Conservation (phyloP, 805 yeast genomes). For the Saturnispora sekii region DNA sequence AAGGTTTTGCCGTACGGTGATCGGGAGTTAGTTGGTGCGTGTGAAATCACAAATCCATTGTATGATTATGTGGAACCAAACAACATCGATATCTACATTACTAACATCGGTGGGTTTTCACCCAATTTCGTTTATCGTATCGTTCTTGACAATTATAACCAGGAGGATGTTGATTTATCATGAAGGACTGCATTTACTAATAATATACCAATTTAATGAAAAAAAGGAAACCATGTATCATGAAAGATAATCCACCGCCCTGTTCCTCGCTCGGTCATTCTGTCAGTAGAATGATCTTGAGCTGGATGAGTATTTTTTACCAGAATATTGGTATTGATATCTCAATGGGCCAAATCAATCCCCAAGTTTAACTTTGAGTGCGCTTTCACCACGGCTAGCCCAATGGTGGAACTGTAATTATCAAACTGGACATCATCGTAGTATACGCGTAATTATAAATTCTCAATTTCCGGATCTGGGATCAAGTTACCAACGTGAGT, state of each 20-base stretch:
- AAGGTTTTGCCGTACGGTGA: conserved; percentile 73
- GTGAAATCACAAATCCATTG: conserved; percentile 78
- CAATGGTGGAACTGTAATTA: conserved; percentile 33
- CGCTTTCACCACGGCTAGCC: conserved; percentile 35
- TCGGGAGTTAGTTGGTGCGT: conserved; percentile 55
- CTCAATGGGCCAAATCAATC: conserved; percentile 40
- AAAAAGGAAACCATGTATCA: background rate
- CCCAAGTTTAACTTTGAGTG: conserved; percentile 46
- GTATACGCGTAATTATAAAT: background rate
- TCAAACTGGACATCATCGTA: conserved; percentile 24
- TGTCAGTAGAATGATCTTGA: conserved; percentile 36
- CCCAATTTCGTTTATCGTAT: conserved; percentile 94
- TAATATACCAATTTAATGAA: conserved; percentile 4
- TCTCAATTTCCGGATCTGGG: conserved; percentile 24
- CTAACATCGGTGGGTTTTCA: conserved; percentile 93
- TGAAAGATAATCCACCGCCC: conserved; percentile 28
- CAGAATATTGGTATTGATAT: conserved; percentile 2
- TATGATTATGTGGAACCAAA: conserved; percentile 92
- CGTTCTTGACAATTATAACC: conserved; percentile 86
- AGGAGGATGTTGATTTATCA: conserved; percentile 64
- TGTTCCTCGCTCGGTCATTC: conserved; percentile 54
- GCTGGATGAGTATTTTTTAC: conserved; percentile 39
- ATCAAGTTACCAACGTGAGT: conserved; percentile 67
- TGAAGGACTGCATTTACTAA: conserved; percentile 13
- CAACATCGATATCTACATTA: conserved; percentile 84